Base-by-base conservation (phyloP, 768 basidiomycete genomes). In the Calocera cornea region DNA sequence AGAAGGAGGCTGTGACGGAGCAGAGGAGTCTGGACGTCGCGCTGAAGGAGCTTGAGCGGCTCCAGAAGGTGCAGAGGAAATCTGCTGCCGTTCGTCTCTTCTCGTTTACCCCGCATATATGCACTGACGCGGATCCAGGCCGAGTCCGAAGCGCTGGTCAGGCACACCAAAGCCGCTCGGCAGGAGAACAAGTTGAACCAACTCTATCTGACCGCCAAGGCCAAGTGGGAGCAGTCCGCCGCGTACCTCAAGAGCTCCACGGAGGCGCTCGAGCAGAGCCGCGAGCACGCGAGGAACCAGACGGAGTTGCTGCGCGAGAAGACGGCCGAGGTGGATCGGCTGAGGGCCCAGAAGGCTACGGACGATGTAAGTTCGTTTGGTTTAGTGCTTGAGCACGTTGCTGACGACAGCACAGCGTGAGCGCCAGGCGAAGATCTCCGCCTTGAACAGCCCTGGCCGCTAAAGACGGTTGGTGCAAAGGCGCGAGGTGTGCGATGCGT, bases 51-150 rank as follows among this genome's bases (percentile, higher is more conserved):
- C 83, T 92, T 24, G 81, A 82, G 1, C 78, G 84, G 33, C 75
- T 91, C n/a, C 88, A 89, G 74, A 80, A 80, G 74, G 75, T 87
- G n/a, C 90, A 91, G 72, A 86, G 84, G 73, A 77, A 78, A 1
- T 85, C 87, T 0, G 79, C 87, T 66, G 85, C 85, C 76, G 84
- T 84, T 27, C 17, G 76, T 73, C 44, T 3, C 40, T 24, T 47
- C 19, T 47, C 44, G 16, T 8, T 19, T 7, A 8, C 7, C 5
- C 44, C 44, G 19, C 5, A 47, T 34, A 36, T 19, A 1, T 17
- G 41, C 41, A 19, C n/a, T 10, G 27, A 34, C 31, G 19, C 19
- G 44, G 8, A 19, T 47, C 19, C 44, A 76, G 82, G 84, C 83
- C 66, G 89, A 90, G 75, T 77, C 81, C 2, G 83, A 80, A 70